These are phyloP conservation scores for Fusarium solani-melongenae DNA, from an alignment of 2,329 filamentous ascomycete species.

Conservation along the genomic window DNA sequence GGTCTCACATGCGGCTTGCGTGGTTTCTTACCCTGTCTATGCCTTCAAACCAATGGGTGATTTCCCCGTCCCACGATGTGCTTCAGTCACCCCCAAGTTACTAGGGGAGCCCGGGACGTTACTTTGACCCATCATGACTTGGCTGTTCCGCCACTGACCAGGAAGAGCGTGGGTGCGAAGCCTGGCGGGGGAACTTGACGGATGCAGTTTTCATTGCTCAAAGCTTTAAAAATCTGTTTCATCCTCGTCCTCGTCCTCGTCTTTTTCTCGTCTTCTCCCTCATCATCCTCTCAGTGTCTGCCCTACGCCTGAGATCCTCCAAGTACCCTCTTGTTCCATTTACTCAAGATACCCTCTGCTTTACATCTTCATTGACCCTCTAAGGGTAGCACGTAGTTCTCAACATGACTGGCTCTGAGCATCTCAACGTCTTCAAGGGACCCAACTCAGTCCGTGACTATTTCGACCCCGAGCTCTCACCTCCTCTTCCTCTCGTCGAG, in stretches of 20 bases:
- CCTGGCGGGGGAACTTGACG: conserved; percentile 9
- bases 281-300: not conserved
- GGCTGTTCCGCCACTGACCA: conserved; percentile 29
- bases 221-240: conserved; percentile 19
- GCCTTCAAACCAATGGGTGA: conserved; percentile 24
- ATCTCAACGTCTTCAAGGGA: conserved; percentile 66
- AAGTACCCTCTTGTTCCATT: not conserved
- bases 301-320: not conserved
- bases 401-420: conserved; percentile 41
- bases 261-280: conserved; percentile 4
- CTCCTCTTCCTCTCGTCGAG: conserved; percentile 69
- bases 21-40: conserved; percentile 9
- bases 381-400: conserved; percentile 15
- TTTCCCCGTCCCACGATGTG: conserved; percentile 2
- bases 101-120: not conserved
- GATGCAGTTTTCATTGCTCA: conserved; percentile 2
- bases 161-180: conserved; percentile 30
- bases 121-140: not conserved
- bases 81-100: conserved; percentile 2
- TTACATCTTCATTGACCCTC: not conserved
- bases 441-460: conserved; percentile 66
- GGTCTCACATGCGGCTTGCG: conserved; percentile 15
- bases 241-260: not conserved
- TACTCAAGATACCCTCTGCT: not conserved
- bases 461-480: conserved; percentile 67